phyloP scores from a whole-genome alignment of 495 filamentous ascomycete species.

The Penicillium chermesinum region DNA sequence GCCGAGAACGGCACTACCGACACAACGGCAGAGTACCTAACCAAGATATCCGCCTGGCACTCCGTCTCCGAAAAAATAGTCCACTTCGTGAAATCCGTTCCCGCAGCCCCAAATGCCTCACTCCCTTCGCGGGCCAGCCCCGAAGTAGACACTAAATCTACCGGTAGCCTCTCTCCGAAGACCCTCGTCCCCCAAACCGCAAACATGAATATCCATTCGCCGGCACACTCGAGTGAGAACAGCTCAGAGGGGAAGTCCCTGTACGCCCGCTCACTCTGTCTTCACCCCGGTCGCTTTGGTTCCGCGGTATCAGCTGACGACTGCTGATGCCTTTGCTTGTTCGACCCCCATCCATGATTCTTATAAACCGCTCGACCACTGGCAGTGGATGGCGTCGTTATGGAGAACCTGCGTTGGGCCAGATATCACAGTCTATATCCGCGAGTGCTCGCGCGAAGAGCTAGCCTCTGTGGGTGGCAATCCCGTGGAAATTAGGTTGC shows the following conservation, averaged over 20 bases:
- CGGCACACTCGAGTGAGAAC: constrained; percentile 23
- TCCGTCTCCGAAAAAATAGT: constrained; percentile 60
- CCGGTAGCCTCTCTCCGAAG: constrained; percentile 27
- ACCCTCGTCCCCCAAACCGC: constrained; percentile 35
- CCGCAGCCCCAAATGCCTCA: constrained; percentile 10
- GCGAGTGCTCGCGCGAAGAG: constrained; percentile 43
- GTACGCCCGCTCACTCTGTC: constrained; percentile 7
- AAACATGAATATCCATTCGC: constrained; percentile 26
- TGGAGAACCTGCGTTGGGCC: constrained; percentile 86
- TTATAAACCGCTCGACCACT: constrained; percentile 82
- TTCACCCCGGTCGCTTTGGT: constrained; percentile 64
- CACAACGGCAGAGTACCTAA: constrained; percentile 59
- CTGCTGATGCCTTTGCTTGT: constrained; percentile 67
- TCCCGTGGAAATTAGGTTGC: constrained; percentile 48
- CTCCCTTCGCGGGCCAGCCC: constrained; percentile 2
- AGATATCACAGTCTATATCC: constrained; percentile 72
- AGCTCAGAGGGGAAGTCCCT: constrained; percentile 22
- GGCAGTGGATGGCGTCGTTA: constrained; percentile 96
- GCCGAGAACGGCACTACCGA: constrained; percentile 34
- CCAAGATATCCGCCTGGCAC: constrained; percentile 70
- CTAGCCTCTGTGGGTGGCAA: constrained; percentile 35
- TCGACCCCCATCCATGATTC: constrained; percentile 68
- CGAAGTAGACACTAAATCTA: constrained; percentile 15
- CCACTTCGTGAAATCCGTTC: constrained; percentile 50
- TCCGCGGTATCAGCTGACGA: constrained; percentile 70